phyloP scores from a whole-genome alignment of 2,329 filamentous ascomycete species.

The Leptodontidium sp. region DNA sequence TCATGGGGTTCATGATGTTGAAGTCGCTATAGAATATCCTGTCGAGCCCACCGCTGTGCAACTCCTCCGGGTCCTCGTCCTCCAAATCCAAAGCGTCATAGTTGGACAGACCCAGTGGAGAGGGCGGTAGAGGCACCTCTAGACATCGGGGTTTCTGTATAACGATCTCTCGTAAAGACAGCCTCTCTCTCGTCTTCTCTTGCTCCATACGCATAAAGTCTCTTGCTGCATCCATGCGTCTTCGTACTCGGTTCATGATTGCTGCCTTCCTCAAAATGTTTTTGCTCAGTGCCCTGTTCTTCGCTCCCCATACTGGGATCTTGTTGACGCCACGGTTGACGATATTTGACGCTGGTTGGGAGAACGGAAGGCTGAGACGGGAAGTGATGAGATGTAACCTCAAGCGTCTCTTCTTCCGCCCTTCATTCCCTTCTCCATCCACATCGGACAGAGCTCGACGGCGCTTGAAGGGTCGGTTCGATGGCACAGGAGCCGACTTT shows the following conservation, averaged over 20 bases:
- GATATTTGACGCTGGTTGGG: conserved; percentile 74
- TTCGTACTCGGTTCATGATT: conserved; percentile 68
- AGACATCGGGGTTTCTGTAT: conserved; percentile 40
- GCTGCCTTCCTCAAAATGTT: conserved; percentile 68
- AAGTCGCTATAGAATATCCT: conserved; percentile 46
- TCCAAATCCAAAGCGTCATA: conserved; percentile 48
- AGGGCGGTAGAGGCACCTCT: conserved; percentile 43
- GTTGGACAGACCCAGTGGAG: conserved; percentile 47
- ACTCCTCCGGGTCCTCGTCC: conserved; percentile 40
- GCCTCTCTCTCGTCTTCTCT: conserved; percentile 35
- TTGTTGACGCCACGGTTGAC: conserved; percentile 62
- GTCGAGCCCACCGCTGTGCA: conserved; percentile 34
- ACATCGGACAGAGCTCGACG: conserved; percentile 47
- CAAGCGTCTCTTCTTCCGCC: conserved; percentile 71
- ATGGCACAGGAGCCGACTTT: conserved; percentile 33
- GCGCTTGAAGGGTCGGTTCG: conserved; percentile 43
- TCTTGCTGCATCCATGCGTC: conserved; percentile 51
- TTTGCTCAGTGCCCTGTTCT: conserved; percentile 57
- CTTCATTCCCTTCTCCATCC: conserved; percentile 43
- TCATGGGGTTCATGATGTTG: conserved; percentile 44
- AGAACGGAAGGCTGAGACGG: conserved; percentile 73
- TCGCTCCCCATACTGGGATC: conserved; percentile 54
- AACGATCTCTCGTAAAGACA: conserved; percentile 42
- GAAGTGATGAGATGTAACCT: conserved; percentile 72
- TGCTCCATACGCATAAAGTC: conserved; percentile 39